These are phyloP conservation scores for Fomes fomentarius DNA, from an alignment of 1,284 basidiomycete species.

Conservation along the genomic window DNA sequence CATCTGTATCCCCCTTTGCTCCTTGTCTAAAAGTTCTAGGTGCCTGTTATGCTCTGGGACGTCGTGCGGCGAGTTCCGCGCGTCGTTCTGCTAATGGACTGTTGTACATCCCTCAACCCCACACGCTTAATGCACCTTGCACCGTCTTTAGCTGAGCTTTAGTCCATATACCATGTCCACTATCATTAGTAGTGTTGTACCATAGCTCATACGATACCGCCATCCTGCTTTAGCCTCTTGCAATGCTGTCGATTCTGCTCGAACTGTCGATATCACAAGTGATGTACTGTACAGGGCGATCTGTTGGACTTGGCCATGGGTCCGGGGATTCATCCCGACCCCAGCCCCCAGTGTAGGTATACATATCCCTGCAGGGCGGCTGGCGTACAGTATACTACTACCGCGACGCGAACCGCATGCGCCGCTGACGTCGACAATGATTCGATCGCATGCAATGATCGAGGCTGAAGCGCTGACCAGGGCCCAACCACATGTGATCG, in stretches of 20 bases:
- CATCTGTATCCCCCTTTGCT: not conserved
- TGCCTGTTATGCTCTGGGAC: slow-evolving; percentile 6
- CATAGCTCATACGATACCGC: slow-evolving; percentile 3
- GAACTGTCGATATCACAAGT: too few species aligned
- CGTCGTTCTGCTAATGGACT: not conserved
- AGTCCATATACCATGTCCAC: not conserved
- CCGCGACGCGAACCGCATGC: too few species aligned
- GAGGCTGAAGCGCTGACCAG: too few species aligned
- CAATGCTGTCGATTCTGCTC: slow-evolving; percentile 3
- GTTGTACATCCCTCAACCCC: not conserved
- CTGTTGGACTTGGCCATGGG: too few species aligned
- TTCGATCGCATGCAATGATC: too few species aligned
- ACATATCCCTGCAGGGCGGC: too few species aligned
- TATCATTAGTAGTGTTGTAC: slow-evolving; percentile 13
- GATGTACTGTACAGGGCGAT: too few species aligned
- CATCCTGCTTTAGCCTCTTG: not conserved
- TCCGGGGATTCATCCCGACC: too few species aligned
- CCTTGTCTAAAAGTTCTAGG: not conserved
- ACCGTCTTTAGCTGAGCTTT: not conserved
- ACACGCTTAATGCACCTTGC: slow-evolving; percentile 6
- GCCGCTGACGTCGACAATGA: too few species aligned
- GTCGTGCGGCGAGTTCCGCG: not conserved
- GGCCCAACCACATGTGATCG: too few species aligned
- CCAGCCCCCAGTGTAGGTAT: too few species aligned
- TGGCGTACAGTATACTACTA: too few species aligned